phyloP scores from a whole-genome alignment of 1,284 basidiomycete genomes.

The Wallemia ichthyophaga region DNA sequence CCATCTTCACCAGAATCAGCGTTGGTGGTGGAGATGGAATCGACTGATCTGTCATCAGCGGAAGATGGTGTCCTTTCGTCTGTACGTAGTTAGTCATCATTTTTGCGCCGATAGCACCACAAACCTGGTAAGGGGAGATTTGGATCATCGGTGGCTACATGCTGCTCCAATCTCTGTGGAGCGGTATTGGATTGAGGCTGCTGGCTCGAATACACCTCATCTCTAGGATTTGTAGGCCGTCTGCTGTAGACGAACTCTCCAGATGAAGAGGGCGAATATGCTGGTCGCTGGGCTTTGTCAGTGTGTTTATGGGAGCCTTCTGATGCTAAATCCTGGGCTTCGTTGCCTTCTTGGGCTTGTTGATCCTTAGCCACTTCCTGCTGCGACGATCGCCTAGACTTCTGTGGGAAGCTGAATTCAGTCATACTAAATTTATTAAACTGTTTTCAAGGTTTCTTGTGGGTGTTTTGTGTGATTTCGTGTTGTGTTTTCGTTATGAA shows the following conservation, averaged over 20 bases:
- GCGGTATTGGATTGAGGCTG: not conserved
- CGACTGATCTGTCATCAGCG: too few species aligned
- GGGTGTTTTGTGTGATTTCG: too few species aligned
- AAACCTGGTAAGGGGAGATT: not conserved
- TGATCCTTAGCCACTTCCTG: too few species aligned
- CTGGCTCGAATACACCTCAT: not conserved
- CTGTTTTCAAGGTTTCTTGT: too few species aligned
- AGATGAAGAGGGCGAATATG: not conserved
- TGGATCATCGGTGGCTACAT: not conserved
- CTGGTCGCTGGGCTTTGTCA: not conserved
- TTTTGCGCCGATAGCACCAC: not conserved
- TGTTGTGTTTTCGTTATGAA: too few species aligned
- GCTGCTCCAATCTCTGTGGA: not conserved
- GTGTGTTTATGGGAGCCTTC: not conserved
- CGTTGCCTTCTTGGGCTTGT: too few species aligned
- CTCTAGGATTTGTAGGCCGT: not conserved
- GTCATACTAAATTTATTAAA: too few species aligned
- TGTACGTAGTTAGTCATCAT: too few species aligned
- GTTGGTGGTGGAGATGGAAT: too few species aligned
- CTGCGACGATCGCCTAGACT: too few species aligned
- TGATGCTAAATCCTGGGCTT: not conserved
- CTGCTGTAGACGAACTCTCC: not conserved
- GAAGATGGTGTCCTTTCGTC: too few species aligned
- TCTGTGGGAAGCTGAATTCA: too few species aligned
- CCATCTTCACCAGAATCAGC: not conserved